A percentile compares a stretch with the other conserved stretches of the same genome.
Conservation (phyloP, 2,329 filamentous ascomycete species). For the Diaporthe sp. region DNA sequence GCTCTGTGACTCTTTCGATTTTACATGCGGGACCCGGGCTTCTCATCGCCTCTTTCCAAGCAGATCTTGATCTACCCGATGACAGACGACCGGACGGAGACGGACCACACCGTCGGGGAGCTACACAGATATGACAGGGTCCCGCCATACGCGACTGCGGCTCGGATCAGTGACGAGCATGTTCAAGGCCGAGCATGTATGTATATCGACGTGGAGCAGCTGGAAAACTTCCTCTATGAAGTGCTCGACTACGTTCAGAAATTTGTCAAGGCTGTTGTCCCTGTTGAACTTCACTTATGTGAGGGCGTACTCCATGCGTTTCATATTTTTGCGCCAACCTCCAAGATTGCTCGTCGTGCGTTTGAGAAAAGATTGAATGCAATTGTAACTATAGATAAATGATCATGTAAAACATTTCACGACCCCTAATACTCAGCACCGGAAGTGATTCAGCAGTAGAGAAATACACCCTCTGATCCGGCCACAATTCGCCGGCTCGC, state of each 20-base stretch:
- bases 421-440: no score
- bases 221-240: neutral
- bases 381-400: neutral
- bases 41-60: slow-evolving; percentile 49
- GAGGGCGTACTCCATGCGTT: neutral
- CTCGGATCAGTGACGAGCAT: neutral
- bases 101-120: neutral
- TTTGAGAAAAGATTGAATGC: neutral
- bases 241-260: slow-evolving; percentile 15
- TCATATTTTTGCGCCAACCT: neutral
- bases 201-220: neutral
- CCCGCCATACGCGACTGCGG: neutral
- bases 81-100: slow-evolving; percentile 52
- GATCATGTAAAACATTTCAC: no score
- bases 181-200: neutral
- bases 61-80: slow-evolving; percentile 54
- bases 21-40: neutral
- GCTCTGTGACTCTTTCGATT: slow-evolving; percentile 40
- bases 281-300: neutral
- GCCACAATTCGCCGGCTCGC: neutral
- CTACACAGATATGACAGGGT: neutral
- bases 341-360: neutral
- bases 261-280: neutral
- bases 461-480: neutral
- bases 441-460: neutral